Evolutionary conservation across 768 basidiomycete species (phyloP), one percentile per base, ranked within the genome.

Genomic region (Piloderma croceum): DNA sequence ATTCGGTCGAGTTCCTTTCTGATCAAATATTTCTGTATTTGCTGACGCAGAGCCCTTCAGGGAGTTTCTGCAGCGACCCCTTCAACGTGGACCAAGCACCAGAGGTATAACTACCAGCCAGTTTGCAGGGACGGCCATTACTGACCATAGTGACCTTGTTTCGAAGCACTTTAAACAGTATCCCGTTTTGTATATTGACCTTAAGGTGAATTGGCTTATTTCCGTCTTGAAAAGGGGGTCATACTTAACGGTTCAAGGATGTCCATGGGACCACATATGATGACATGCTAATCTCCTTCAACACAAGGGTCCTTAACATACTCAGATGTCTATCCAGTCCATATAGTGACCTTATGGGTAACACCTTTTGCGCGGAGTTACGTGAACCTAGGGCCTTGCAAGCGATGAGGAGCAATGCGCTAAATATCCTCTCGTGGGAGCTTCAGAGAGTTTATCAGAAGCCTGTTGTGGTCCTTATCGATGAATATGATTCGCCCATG

Each of bases 11-110:
- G 24, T 38, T n/a, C n/a, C n/a, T n/a, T n/a, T n/a, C n/a, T n/a
- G n/a, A n/a, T n/a, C n/a, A n/a, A n/a, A n/a, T n/a, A n/a, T n/a
- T n/a, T 38, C 17, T 29, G 24, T 29, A 29, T 38, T 43, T 43
- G 25, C 36, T 43, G 36, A 43, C 31, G 36, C 37, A 39, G 24
- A 38, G 37, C 42, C 36, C 36, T 43, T 38, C 31, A 43, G 42
- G 42, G 42, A 38, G 23, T 43, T 43, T 37, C 36, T 43, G 42
- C 42, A 43, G 20, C 42, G 42, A 38, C 36, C 35, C 38, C 36
- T 38, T 36, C 22, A 38, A 43, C 37, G 21, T 29, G 42, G 37
- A 18, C 38, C 41, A 36, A 42, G 19, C 41, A 35, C 41, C 34
- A 25, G 35, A 23, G 33, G 36, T n/a, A 42, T 42, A 42, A 42